Evolutionary conservation across 768 basidiomycete species (phyloP).

Genomic region (Coprinopsis cinerea): DNA sequence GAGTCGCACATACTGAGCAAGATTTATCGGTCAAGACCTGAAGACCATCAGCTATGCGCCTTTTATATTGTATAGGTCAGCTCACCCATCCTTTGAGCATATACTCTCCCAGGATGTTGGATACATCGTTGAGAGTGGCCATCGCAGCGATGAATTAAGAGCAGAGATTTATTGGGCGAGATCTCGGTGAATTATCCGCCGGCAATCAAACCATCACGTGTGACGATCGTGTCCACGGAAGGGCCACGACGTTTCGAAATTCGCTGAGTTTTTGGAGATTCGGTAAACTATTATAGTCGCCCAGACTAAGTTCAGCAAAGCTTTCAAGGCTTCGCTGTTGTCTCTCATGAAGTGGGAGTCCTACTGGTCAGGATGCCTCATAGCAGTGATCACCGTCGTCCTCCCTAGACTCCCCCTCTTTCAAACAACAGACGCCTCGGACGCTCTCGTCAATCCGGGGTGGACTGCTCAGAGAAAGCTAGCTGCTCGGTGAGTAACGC

Average conservation of each 20-base stretch:
- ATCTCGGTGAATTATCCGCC: constrained; percentile 1
- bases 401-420: constrained; percentile 28
- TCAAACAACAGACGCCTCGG: constrained; percentile 27
- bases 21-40: constrained; percentile 64
- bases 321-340: constrained; percentile 9
- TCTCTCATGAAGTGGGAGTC: constrained; percentile 44
- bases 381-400: constrained; percentile 32
- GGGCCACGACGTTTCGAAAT: no score
- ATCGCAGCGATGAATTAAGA: constrained; percentile 25
- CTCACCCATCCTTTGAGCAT: constrained; percentile 77
- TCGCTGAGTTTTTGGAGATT: not conserved
- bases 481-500: constrained; percentile 41
- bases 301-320: no score
- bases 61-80: no score
- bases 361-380: constrained; percentile 47
- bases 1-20: constrained; percentile 60
- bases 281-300: no score
- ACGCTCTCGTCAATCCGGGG: constrained; percentile 25
- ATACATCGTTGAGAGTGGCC: constrained; percentile 50
- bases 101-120: constrained; percentile 59
- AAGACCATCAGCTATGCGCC: no score
- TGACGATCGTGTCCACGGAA: constrained; percentile 8
- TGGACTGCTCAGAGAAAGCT: constrained; percentile 59
- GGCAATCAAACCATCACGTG: constrained; percentile 6
- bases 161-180: not conserved